These are phyloP conservation scores for Beauveria brongniartii DNA, from an alignment of 2,329 filamentous ascomycete species.

Conservation along the genomic window DNA sequence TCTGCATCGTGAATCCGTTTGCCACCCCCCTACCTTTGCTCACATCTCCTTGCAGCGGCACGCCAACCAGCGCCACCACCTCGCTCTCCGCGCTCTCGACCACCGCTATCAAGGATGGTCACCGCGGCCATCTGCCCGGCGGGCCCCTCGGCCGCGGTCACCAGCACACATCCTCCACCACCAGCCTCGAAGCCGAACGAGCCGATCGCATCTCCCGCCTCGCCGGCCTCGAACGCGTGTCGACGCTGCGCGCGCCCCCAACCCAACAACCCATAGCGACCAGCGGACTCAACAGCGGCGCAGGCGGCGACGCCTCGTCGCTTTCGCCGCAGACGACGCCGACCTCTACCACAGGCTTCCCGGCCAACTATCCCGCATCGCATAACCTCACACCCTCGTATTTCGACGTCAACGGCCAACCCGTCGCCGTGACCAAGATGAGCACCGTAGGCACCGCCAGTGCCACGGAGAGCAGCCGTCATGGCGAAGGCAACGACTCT, in stretches of 20 bases:
- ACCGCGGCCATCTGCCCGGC: slow-evolving; percentile 65
- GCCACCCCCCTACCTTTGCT: slow-evolving; percentile 3
- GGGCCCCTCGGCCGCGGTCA: slow-evolving; percentile 45
- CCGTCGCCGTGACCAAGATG: slow-evolving; percentile 61
- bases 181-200: slow-evolving; percentile 81
- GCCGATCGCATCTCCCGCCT: slow-evolving; percentile 92
- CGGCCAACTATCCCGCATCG: slow-evolving; percentile 28
- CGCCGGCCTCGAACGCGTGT: slow-evolving; percentile 81
- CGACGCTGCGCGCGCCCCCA: slow-evolving; percentile 57
- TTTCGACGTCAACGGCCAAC: slow-evolving; percentile 71
- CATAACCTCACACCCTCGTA: slow-evolving; percentile 55
- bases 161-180: slow-evolving; percentile 51
- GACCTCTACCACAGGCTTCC: slow-evolving; percentile 39
- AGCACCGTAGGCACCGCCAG: slow-evolving; percentile 89
- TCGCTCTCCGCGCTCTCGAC: slow-evolving; percentile 88
- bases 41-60: slow-evolving; percentile 54
- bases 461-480: slow-evolving; percentile 70
- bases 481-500: slow-evolving; percentile 44
- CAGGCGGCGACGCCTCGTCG: slow-evolving; percentile 25
- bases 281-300: slow-evolving; percentile 19
- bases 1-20: neutral
- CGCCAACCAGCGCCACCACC: slow-evolving; percentile 85
- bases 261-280: slow-evolving; percentile 14
- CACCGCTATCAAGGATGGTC: slow-evolving; percentile 92
- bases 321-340: slow-evolving; percentile 43